phyloP scores from a whole-genome alignment of 495 filamentous ascomycete genomes.

The Opeltia flavorubescens region DNA sequence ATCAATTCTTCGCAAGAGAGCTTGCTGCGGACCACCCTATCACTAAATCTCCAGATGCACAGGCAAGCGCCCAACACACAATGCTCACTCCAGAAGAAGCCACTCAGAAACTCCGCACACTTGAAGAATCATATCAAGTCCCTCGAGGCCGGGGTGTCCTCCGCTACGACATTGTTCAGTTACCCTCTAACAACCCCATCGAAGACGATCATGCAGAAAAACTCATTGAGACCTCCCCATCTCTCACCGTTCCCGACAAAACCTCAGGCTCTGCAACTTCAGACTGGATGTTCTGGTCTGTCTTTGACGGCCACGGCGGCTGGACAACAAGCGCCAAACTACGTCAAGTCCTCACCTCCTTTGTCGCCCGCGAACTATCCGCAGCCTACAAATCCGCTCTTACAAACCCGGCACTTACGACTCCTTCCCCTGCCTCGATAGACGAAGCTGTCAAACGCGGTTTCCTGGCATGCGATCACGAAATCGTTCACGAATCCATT shows the following conservation, averaged over 20 bases:
- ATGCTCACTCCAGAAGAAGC: constrained; percentile 96
- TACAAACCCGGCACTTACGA: constrained; percentile 40
- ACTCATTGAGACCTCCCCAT: constrained; percentile 72
- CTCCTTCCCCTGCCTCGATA: constrained; percentile 60
- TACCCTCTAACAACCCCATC: constrained; percentile 93
- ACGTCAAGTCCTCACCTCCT: constrained; percentile 78
- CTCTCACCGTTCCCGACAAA: constrained; percentile 29
- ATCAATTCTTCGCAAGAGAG: constrained; percentile 69
- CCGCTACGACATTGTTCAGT: constrained; percentile 88
- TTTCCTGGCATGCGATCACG: constrained; percentile 77
- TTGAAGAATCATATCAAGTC: constrained; percentile 83
- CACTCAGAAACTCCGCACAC: constrained; percentile 71
- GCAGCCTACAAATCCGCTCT: constrained; percentile 69
- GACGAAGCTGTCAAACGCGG: constrained; percentile 87
- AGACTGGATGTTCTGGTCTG: constrained; percentile 99
- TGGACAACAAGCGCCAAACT: constrained; percentile 98
- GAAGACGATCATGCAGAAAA: constrained; percentile 97
- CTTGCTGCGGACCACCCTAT: constrained; percentile 71
- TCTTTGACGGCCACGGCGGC: constrained; percentile 94
- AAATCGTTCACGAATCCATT: constrained; percentile 83
- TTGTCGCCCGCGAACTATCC: constrained; percentile 90
- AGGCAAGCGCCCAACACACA: constrained; percentile 69
- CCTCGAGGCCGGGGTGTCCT: constrained; percentile 83
- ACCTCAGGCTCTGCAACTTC: constrained; percentile 40
- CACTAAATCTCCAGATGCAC: constrained; percentile 69